Evolutionary conservation across 2,329 filamentous ascomycete genomes (phyloP).

Genomic region (Penicillium decumbens): DNA sequence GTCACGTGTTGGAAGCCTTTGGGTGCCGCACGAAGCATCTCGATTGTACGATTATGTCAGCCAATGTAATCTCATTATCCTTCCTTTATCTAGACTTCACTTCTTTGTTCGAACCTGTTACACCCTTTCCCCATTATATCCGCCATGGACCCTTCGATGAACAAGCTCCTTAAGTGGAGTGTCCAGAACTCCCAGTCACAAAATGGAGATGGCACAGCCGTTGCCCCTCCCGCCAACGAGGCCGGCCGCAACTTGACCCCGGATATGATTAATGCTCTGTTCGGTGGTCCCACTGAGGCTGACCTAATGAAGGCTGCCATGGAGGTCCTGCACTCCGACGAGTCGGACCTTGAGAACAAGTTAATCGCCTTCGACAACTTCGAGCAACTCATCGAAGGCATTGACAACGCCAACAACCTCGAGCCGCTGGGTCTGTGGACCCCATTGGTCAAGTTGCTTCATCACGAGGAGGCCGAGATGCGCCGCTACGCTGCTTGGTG

Average conservation of each 20-base stretch:
- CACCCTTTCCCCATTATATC: not conserved
- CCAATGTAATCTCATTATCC: not conserved
- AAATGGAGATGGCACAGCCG: constrained; percentile 31
- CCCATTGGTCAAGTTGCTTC: constrained; percentile 68
- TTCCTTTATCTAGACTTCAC: not conserved
- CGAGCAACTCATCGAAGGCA: constrained; percentile 82
- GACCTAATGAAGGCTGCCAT: constrained; percentile 87
- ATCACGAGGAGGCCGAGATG: constrained; percentile 65
- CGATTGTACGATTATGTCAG: constrained; percentile 17
- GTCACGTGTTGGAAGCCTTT: constrained; percentile 23
- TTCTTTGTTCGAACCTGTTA: not conserved
- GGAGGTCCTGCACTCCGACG: constrained; percentile 64
- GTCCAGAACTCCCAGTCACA: constrained; percentile 56
- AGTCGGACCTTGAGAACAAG: constrained; percentile 68
- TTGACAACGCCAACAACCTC: constrained; percentile 97
- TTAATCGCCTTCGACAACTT: constrained; percentile 89
- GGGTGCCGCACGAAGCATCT: constrained; percentile 26
- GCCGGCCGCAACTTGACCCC: constrained; percentile 54
- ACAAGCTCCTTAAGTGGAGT: constrained; percentile 75
- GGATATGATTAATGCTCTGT: constrained; percentile 66
- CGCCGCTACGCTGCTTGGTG: constrained; percentile 90
- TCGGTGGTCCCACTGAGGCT: constrained; percentile 83
- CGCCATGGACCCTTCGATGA: constrained; percentile 61
- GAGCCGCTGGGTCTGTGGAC: constrained; percentile 74
- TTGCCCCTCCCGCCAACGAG: constrained; percentile 32